Evolutionary conservation across 345 rosid genomes (phyloP).

Genomic region (Gynandropsis gynandra): DNA sequence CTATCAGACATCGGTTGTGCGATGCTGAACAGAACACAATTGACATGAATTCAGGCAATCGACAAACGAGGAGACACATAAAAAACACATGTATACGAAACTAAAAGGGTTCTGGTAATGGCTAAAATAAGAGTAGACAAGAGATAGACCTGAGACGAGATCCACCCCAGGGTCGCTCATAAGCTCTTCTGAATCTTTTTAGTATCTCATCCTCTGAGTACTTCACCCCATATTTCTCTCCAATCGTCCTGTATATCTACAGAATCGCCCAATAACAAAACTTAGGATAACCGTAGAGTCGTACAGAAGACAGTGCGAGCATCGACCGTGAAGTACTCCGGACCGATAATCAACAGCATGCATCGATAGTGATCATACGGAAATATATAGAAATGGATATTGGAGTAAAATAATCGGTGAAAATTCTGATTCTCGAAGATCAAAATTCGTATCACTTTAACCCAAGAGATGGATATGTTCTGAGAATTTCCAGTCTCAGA

Average conservation of each 20-base stretch:
- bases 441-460: background rate
- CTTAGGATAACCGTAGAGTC: background rate
- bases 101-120: background rate
- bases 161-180: conserved; percentile 89
- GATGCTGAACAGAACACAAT: too few relatives aligned
- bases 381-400: too few relatives aligned
- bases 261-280: background rate
- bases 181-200: conserved; percentile 74
- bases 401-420: too few relatives aligned
- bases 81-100: background rate
- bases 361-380: background rate
- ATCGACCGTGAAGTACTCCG: background rate
- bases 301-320: background rate
- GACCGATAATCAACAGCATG: background rate
- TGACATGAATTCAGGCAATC: background rate
- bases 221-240: conserved; percentile 86
- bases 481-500: background rate
- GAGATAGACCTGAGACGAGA: conserved; percentile 72
- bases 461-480: background rate
- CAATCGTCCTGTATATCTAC: conserved; percentile 80
- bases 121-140: conserved; percentile 3
- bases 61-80: background rate
- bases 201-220: conserved; percentile 88
- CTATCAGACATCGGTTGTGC: background rate
- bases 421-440: too few relatives aligned